These are phyloP conservation scores for Trichocladium antarcticum DNA, from an alignment of 495 filamentous ascomycete species.

Conservation along the genomic window DNA sequence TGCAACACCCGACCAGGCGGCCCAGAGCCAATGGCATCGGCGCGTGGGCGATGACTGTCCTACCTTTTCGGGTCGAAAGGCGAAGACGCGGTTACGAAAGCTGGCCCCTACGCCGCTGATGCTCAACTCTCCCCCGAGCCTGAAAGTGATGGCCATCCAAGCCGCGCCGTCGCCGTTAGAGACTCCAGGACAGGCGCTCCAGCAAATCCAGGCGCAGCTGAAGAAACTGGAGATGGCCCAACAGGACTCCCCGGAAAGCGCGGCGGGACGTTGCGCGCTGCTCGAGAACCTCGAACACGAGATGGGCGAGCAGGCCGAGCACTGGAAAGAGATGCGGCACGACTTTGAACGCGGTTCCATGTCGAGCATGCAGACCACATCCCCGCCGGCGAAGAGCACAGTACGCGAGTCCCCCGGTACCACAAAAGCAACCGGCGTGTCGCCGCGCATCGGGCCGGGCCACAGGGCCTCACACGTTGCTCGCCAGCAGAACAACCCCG, in stretches of 20 bases:
- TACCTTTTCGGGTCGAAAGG: constrained; percentile 40
- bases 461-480: constrained; percentile 28
- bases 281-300: constrained; percentile 44
- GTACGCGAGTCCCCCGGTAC: constrained; percentile 17
- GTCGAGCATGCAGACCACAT: constrained; percentile 32
- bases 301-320: constrained; percentile 40
- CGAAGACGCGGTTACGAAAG: constrained; percentile 28
- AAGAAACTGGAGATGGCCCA: constrained; percentile 33
- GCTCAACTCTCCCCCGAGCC: constrained; percentile 24
- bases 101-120: constrained; percentile 40
- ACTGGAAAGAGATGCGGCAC: constrained; percentile 42
- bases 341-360: constrained; percentile 39
- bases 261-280: constrained; percentile 30
- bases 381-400: constrained; percentile 21
- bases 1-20: too few relatives aligned
- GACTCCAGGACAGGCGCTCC: constrained; percentile 38
- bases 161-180: constrained; percentile 40
- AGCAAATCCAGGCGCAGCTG: constrained; percentile 41
- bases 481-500: constrained; percentile 17
- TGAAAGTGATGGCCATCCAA: constrained; percentile 28
- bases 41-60: constrained; percentile 44
- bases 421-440: constrained; percentile 10
- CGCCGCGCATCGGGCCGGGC: constrained; percentile 23
- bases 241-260: constrained; percentile 21
- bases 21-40: constrained; percentile 32